Conservation (phyloP, 2,329 filamentous ascomycete genomes). For the Aquanectria penicillioides region DNA sequence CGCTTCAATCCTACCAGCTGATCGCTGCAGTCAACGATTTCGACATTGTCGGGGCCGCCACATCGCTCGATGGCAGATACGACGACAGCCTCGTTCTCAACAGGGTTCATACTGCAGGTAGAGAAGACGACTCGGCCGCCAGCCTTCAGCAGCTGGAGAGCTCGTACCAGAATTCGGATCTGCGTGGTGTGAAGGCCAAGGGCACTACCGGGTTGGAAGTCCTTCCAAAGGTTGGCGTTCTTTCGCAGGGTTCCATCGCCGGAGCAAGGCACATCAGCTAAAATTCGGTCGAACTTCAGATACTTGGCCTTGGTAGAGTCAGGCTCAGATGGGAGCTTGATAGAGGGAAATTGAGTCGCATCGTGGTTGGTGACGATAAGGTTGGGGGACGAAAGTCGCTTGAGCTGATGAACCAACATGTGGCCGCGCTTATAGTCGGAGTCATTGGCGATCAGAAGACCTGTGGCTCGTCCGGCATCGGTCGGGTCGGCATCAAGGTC, state of each 20-base stretch:
- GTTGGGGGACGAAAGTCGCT: constrained; percentile 95
- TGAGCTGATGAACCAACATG: constrained; percentile 97
- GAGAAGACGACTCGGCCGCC: constrained; percentile 97
- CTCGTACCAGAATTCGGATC: constrained; percentile 87
- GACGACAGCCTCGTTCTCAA: constrained; percentile 95
- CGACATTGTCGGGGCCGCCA: constrained; percentile 82
- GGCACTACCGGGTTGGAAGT: constrained; percentile 90
- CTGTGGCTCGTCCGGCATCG: constrained; percentile 89
- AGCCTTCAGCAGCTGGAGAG: constrained; percentile 94
- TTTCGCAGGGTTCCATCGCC: constrained; percentile 95
- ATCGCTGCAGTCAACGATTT: constrained; percentile 84
- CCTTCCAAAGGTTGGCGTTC: constrained; percentile 93
- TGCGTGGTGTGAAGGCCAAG: constrained; percentile 90
- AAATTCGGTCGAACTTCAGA: constrained; percentile 95
- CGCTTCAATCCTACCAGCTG: constrained; percentile 82
- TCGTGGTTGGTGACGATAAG: constrained; percentile 98
- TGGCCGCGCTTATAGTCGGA: constrained; percentile 96
- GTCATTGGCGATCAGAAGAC: constrained; percentile 94
- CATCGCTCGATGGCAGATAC: constrained; percentile 89
- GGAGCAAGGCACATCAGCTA: constrained; percentile 96
- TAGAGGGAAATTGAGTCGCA: constrained; percentile 92
- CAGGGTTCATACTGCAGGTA: constrained; percentile 98
- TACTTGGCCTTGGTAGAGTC: constrained; percentile 71
- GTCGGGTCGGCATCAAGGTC: constrained; percentile 67
- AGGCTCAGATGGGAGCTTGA: constrained; percentile 77